Base-by-base conservation (phyloP, 2,329 filamentous ascomycete species). In the Clonostachys chloroleuca region DNA sequence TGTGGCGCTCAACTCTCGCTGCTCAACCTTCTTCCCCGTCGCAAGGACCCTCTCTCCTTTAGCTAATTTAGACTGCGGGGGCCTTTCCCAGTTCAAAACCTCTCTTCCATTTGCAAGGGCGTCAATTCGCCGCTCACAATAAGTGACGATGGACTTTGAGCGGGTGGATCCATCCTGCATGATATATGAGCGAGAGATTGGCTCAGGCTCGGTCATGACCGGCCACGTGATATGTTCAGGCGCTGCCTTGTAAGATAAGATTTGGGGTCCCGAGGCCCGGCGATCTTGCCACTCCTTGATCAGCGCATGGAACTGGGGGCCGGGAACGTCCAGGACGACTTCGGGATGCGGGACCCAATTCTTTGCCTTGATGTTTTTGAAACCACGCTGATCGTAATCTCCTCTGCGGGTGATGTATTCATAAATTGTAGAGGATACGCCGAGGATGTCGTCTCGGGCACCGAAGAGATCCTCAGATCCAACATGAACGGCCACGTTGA, bases 381-480 rank as follows among this genome's bases (percentile, higher is more conserved):
- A 30, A 30, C 24, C 24, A 10, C 24, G 24, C 24, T 30, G 24
- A 4, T 30, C 24, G 24, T 30, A 30, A 30, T 30, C 9, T 30
- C 24, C 24, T 30, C 24, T 30, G 13, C 55, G 49, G 6, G 65
- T 67, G 46, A 68, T 63, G 37, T 67, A 56, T 48, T 66, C 65
- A 50, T 66, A 66, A 14, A 60, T 5, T 12, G 64, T 66, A 48
- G 64, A 68, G 6, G 63, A 47, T 10, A 63, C 58, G 16, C 59
- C 59, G 40, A 57, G 61, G 37, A 67, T 52, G 44, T 68, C 64
- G 12, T 39, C 53, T 12, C 58, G 51, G 5, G 24, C 24, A 10
- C 24, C 24, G 10, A 30, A 10, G 24, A 30, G 24, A 30, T 30
- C 24, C 24, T 30, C 24, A 10, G 24, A 30, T 10, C 49, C 51